Percentiles rank a stretch among this genome's conserved stretches.
Conservation (phyloP, 352 stramenopile species). For the Halophytophthora batemanensis region DNA sequence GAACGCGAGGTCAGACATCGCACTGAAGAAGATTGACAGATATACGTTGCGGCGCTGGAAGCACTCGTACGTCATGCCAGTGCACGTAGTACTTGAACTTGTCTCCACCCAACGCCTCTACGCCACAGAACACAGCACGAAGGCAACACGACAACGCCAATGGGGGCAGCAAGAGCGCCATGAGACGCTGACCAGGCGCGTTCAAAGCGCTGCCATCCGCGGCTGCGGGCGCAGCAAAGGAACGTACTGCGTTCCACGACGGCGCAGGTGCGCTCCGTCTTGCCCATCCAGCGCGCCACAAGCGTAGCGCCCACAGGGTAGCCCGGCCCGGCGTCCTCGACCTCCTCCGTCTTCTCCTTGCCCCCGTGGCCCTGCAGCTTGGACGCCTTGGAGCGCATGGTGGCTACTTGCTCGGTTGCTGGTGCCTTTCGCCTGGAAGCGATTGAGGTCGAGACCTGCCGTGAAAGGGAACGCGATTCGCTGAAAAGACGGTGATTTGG, state of each 20-base stretch:
- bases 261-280: slow-evolving; percentile 74
- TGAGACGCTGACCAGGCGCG: not conserved
- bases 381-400: not conserved
- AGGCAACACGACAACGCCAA: no score
- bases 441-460: no score
- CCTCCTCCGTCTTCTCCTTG: slow-evolving; percentile 16
- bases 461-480: no score
- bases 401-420: no score
- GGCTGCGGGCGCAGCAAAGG: slow-evolving; percentile 1
- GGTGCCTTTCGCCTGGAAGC: no score
- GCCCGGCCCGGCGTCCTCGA: slow-evolving; percentile 23
- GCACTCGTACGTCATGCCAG: slow-evolving; percentile 64
- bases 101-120: slow-evolving; percentile 50
- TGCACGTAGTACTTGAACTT: slow-evolving; percentile 86
- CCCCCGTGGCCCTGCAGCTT: slow-evolving; percentile 4
- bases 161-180: not conserved
- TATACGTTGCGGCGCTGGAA: no score
- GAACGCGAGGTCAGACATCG: not conserved
- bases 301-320: slow-evolving; percentile 62
- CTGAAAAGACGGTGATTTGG: no score
- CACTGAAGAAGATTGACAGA: not conserved
- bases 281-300: slow-evolving; percentile 71
- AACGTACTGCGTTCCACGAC: slow-evolving; percentile 73
- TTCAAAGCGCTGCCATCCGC: slow-evolving; percentile 10
- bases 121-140: slow-evolving; percentile 2